Base-by-base conservation (phyloP, 2,329 filamentous ascomycete species). In the Leptoxyphium fumago region DNA sequence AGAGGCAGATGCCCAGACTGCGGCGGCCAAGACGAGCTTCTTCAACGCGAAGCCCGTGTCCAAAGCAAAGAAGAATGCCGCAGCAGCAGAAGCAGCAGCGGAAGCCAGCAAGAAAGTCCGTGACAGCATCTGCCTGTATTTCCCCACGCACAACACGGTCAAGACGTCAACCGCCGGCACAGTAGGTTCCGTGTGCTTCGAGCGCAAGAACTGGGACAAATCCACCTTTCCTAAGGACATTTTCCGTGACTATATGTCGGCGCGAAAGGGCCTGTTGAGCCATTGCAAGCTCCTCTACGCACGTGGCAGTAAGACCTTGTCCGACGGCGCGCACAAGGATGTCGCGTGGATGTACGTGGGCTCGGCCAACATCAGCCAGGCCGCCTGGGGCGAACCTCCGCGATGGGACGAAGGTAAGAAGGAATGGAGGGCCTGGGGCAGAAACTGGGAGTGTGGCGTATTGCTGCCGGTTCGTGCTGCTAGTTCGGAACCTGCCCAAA, bases 401-500 rank as follows among this genome's bases (percentile, higher is more conserved):
- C 75, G 80, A 43, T 78, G 79, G 55, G 81, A 93, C 54, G 77
- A 73, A 52, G 81, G 76, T 2, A 53, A 48, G 34, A 80, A 80
- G 48, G 64, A 74, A 48, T 75, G 78, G 10, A 94, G 86, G 61
- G 70, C 96, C 49, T 87, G 75, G 49, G 87, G 83, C 61, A 78
- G 84, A 44, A 98, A 96, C 61, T 96, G 89, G 88, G 91, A 96
- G 64, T 94, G 87, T 57, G 91, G 91, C 30, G 84, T 98, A 1
- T 54, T 96, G 18, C 60, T 95, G 36, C 78, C 80, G 9, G 68
- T 83, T 18, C 54, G 50, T 13, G 30, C 43, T 38, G 29, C 40
- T 53, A 39, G 15, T 14, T 9, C 15, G 5, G 38, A n/a, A 14
- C 15, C 10, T 14, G 42, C 2, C 11, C 2, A 30, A 39, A 32